Evolutionary conservation across 176 grass and related monocot genomes (phyloP), one percentile per base, ranked within the genome.

Genomic region (Carex parvula): DNA sequence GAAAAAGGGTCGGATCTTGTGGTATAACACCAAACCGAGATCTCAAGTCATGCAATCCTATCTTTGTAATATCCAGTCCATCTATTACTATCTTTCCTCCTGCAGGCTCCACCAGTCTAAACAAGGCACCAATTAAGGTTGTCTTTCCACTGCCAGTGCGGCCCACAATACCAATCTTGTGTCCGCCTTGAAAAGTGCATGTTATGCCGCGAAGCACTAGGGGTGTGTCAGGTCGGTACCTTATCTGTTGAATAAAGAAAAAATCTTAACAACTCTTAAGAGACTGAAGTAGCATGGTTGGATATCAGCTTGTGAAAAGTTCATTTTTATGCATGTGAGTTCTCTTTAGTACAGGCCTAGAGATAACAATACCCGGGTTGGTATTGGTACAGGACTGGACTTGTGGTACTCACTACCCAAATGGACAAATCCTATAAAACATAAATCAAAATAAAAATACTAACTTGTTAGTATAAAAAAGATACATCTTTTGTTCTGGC

Each of bases 101-200:
- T 87, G 86, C 60, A 58, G 96, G 96, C 60, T 99, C 96, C 74
- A 99, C 93, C n/a, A 99, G 89, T 67, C 96, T 92, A 82, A 99
- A 99, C 46, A 95, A 62, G 33, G 91, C 93, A 60, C 93, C 83
- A 44, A 99, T 93, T 84, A 99, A 84, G 86, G 93, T 99, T 79
- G 96, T 95, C 77, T 99, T 95, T 54, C 96, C 93, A 85, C 93
- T 98, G 72, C 96, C 96, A 42, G 92, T 98, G 6, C 95, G 89
- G 9, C 95, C 95, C 64, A 98, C 95, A 64, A 98, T 94, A 35
- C 93, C 93, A 61, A 98, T 95, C 76, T 95, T 99, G 70, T 88
- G 48, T 18, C 96, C 90, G 17, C 93, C 96, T 81, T 95, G 76
- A 80, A 99, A 93, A 4, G 81, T 95, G 53, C 96, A 99, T 78